These are phyloP conservation scores for Globisporangium radiosum DNA, from an alignment of 352 stramenopile species.

Conservation along the genomic window DNA sequence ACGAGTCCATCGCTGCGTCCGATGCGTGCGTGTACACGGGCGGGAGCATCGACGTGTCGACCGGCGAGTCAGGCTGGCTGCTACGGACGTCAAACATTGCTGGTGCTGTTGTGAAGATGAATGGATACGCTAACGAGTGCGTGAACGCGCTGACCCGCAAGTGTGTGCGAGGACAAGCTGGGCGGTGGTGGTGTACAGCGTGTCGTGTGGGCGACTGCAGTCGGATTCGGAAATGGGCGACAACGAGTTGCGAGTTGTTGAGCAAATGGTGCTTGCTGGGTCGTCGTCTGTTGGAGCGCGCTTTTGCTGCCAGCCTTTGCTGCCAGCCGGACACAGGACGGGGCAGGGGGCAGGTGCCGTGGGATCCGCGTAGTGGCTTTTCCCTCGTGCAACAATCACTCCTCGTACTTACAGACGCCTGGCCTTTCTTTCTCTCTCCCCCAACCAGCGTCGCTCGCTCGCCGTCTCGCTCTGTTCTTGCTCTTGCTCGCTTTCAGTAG, in stretches of 20 bases:
- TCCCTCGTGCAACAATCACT: not conserved
- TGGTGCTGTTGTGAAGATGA: not conserved
- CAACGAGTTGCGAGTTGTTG: not conserved
- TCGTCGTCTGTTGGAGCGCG: not conserved
- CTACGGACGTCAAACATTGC: slow-evolving; percentile 15
- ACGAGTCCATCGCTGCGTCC: slow-evolving; percentile 11
- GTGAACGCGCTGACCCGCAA: not conserved
- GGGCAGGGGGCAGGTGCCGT: not conserved
- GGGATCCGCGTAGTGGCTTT: not conserved
- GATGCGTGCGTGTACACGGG: slow-evolving; percentile 39
- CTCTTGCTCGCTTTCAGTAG: not conserved
- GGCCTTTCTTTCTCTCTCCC: not conserved
- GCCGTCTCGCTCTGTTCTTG: too few relatives aligned
- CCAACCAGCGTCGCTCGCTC: not conserved
- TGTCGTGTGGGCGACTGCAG: slow-evolving; percentile 12
- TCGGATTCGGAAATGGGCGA: slow-evolving; percentile 17
- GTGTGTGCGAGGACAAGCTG: not conserved
- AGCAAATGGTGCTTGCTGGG: not conserved
- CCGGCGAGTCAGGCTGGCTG: slow-evolving; percentile 46
- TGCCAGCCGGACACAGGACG: not conserved
- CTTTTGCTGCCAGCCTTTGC: not conserved
- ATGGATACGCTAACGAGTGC: not conserved
- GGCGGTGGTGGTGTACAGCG: not conserved
- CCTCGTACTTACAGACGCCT: not conserved
- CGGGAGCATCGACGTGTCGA: slow-evolving; percentile 72